A percentile compares a stretch with the other conserved stretches of the same genome.
phyloP scores from a whole-genome alignment of 306 rosid genomes.

The Alnus glutinosa region DNA sequence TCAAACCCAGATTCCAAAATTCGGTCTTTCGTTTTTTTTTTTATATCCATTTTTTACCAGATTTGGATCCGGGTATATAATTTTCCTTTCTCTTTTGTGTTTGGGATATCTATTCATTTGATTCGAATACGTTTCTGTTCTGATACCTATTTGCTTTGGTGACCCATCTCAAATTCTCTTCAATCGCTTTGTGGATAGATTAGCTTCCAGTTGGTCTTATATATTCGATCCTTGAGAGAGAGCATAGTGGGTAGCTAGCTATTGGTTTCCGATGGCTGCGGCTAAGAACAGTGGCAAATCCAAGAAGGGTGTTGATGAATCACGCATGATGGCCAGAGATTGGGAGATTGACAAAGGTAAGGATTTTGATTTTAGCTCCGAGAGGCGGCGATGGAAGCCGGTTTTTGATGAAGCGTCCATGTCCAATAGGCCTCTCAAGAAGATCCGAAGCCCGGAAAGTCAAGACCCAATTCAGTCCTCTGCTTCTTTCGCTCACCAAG shows the following conservation, averaged over 20 bases:
- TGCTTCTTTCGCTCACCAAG: slow-evolving; percentile 27
- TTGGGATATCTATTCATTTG: slow-evolving; percentile 10
- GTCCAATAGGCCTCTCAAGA: slow-evolving; percentile 71
- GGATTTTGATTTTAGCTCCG: slow-evolving; percentile 33
- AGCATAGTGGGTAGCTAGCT: slow-evolving; percentile 23
- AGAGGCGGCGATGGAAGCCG: slow-evolving; percentile 52
- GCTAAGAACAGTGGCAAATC: slow-evolving; percentile 54
- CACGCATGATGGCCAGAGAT: slow-evolving; percentile 14
- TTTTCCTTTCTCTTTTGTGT: not conserved
- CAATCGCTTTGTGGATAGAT: not conserved
- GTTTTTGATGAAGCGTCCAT: slow-evolving; percentile 55
- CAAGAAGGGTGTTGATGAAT: slow-evolving; percentile 37
- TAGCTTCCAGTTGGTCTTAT: not conserved
- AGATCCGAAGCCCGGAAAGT: slow-evolving; percentile 63
- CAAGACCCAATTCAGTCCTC: slow-evolving; percentile 37
- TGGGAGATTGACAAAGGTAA: slow-evolving; percentile 44
- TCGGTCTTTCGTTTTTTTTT: slow-evolving; percentile 12
- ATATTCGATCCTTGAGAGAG: slow-evolving; percentile 38
- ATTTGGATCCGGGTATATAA: slow-evolving; percentile 28
- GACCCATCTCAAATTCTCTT: slow-evolving; percentile 29
- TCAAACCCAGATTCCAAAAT: slow-evolving; percentile 33
- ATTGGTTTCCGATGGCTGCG: slow-evolving; percentile 41
- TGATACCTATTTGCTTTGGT: slow-evolving; percentile 10
- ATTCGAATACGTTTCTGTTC: not conserved
- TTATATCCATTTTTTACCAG: slow-evolving; percentile 8